phyloP scores from a whole-genome alignment of 139 green algal genomes.

The Astrephomene gubernaculifera region DNA sequence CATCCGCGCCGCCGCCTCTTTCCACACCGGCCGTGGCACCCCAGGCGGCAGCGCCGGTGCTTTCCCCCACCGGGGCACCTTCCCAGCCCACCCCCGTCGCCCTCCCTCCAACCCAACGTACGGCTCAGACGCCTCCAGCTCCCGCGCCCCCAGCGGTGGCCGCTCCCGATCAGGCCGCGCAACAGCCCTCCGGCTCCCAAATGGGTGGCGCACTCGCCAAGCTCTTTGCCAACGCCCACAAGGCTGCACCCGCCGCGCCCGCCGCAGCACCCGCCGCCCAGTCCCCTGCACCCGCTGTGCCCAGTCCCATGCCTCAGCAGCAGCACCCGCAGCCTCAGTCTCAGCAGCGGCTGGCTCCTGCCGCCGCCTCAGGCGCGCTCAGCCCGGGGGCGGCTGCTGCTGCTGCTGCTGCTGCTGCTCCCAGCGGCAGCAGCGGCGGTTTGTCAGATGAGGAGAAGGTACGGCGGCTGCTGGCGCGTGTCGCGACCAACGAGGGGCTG shows the following conservation, averaged over 20 bases:
- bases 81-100: too few relatives aligned
- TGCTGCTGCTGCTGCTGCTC: too few relatives aligned
- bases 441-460: constrained; percentile 23
- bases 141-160: too few relatives aligned
- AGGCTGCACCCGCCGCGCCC: neutral
- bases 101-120: too few relatives aligned
- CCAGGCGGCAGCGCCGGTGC: too few relatives aligned
- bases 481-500: constrained; percentile 20
- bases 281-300: neutral
- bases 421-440: neutral
- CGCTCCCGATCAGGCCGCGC: neutral
- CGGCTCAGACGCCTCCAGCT: too few relatives aligned
- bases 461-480: constrained; percentile 24
- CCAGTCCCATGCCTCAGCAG: neutral
- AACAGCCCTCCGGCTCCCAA: neutral
- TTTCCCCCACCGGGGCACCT: too few relatives aligned
- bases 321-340: neutral
- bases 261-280: neutral
- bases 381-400: too few relatives aligned
- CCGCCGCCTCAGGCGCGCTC: neutral
- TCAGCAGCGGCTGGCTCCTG: neutral
- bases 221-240: constrained; percentile 39
- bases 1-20: neutral
- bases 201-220: constrained; percentile 18
- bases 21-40: neutral